Percentiles rank a stretch among this genome's conserved stretches.
phyloP scores from a whole-genome alignment of 495 filamentous ascomycete genomes.

The Geopyxis carbonaria region DNA sequence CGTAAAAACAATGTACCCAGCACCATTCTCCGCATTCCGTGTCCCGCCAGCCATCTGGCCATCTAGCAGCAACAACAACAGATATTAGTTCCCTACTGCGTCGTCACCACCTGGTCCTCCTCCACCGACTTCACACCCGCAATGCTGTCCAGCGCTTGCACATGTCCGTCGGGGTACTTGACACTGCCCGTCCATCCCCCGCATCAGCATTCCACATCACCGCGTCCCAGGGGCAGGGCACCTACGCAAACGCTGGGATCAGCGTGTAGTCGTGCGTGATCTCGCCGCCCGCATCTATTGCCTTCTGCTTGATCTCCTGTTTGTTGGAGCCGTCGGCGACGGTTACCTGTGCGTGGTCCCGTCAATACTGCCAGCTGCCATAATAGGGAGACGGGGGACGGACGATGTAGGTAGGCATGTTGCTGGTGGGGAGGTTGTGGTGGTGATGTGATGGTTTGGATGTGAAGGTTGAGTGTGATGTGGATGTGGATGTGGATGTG shows the following conservation, averaged over 20 bases:
- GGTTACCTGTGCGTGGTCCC: neutral
- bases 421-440: neutral
- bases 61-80: no score
- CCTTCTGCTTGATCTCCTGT: conserved; percentile 56
- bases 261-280: conserved; percentile 69
- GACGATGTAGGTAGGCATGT: neutral
- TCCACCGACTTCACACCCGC: conserved; percentile 60
- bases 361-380: neutral
- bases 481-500: neutral
- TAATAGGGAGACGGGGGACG: neutral
- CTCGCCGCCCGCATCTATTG: conserved; percentile 52
- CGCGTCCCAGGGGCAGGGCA: conserved; percentile 4
- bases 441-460: neutral
- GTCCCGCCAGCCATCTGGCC: no score
- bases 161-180: conserved; percentile 45
- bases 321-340: conserved; percentile 34
- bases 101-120: conserved; percentile 49
- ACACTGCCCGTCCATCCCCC: conserved; percentile 43
- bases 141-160: conserved; percentile 43
- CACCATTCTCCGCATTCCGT: no score
- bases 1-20: no score
- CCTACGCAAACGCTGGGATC: conserved; percentile 85
- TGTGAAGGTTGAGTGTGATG: neutral
- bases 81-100: no score
- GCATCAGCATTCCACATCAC: neutral